Evolutionary conservation across 305 asterid genomes (phyloP), one percentile per base, ranked within the genome.

Genomic region (Lippia alba): DNA sequence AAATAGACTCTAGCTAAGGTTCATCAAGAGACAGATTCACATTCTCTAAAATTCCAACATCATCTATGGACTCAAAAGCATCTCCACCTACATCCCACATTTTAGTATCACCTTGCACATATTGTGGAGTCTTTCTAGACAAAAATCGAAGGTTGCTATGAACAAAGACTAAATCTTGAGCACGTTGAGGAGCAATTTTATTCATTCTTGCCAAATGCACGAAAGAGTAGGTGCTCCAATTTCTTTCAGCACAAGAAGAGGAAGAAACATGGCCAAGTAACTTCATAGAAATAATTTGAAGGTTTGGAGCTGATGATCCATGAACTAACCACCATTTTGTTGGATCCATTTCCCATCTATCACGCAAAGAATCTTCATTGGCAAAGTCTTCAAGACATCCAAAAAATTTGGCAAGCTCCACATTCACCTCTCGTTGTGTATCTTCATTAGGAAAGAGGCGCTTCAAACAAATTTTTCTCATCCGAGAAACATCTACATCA

Each of bases 1-100:
- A 2, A 34, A 34, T 34, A 34, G 40, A 44, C 0, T 44, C 50
- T 44, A 44, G 10, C 11, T 44, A 2, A 6, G 14, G 66, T 39
- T 39, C 53, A 61, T 36, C 32, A 61, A 61, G 53, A 12, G 66
- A 34, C 32, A 61, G 32, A 39, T 40, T 16, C 4, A n/a, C 32
- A 39, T 14, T 34, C 32, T 18, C 49, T 10, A 61, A 18, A 61
- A 61, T 15, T 3, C 50, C 66, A 61, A 36, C n/a, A 39, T 61
- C 53, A 15, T 36, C 19, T 8, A 34, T 19, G 32, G 20, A 61
- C 12, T 36, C 33, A 36, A 61, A 36, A 1, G 20, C 66, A 61
- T 36, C 66, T 2, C 66, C 66, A 36, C 30, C 32, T 30, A 61
- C 66, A 39, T 61, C 66, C 66, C 14, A 61, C 66, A 36, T 61